These are phyloP conservation scores for Pisolithus thermaeus DNA, from an alignment of 1,284 basidiomycete genomes.

Conservation along the genomic window DNA sequence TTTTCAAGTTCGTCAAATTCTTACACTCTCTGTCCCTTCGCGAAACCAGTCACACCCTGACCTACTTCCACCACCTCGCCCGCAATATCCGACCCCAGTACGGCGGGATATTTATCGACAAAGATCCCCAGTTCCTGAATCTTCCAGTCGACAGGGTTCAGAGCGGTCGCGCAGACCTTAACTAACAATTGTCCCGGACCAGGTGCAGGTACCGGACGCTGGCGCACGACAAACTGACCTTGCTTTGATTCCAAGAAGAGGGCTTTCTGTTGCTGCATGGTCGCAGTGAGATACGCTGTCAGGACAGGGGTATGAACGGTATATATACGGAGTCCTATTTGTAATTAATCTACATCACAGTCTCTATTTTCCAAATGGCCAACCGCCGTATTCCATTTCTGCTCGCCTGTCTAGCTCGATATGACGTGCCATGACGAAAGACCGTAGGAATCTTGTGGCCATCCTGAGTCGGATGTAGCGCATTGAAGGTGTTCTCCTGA, in stretches of 20 bases:
- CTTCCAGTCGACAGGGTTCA: slow-evolving; percentile 50
- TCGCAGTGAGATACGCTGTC: neutral
- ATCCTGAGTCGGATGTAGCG: slow-evolving; percentile 24
- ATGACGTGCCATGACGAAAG: slow-evolving; percentile 26
- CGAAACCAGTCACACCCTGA: slow-evolving; percentile 27
- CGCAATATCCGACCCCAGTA: slow-evolving; percentile 42
- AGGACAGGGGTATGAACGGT: slow-evolving; percentile 7
- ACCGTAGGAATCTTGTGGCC: slow-evolving; percentile 26
- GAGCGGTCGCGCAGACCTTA: slow-evolving; percentile 34
- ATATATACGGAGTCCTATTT: slow-evolving; percentile 4
- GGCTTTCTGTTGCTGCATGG: slow-evolving; percentile 21
- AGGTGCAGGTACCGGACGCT: slow-evolving; percentile 31
- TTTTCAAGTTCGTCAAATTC: neutral
- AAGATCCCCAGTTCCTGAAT: slow-evolving; percentile 20
- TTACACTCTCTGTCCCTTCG: slow-evolving; percentile 39
- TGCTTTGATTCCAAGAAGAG: slow-evolving; percentile 21
- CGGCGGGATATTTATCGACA: slow-evolving; percentile 26
- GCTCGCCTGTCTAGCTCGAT: slow-evolving; percentile 16
- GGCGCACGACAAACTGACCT: slow-evolving; percentile 16
- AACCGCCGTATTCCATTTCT: slow-evolving; percentile 26
- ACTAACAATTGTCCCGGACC: slow-evolving; percentile 39
- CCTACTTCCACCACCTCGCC: slow-evolving; percentile 41
- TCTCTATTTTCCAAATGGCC: slow-evolving; percentile 26
- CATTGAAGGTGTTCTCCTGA: slow-evolving; percentile 25
- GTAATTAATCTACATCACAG: slow-evolving; percentile 12